These are phyloP conservation scores for Spironucleus salmonicida DNA, from an alignment of 208 protist genomes.

Conservation along the genomic window DNA sequence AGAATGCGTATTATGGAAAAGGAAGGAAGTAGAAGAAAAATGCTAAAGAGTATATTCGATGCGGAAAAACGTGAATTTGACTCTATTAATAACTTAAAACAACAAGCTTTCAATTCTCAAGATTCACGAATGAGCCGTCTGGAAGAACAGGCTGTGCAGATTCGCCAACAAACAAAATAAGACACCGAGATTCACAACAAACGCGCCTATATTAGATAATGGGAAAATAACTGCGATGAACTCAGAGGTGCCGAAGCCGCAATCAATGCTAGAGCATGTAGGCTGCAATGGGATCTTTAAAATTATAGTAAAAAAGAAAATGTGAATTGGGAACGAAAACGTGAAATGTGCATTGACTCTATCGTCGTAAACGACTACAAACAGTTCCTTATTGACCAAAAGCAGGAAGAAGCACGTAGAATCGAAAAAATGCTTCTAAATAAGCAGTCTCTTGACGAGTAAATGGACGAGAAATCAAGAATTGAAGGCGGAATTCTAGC, in stretches of 20 bases:
- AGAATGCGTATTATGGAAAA: no score
- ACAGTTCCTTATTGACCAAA: neutral
- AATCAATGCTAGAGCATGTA: conserved; percentile 2
- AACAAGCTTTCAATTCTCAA: neutral
- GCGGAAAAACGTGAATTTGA: neutral
- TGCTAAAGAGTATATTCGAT: conserved; percentile 3
- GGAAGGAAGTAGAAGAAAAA: no score
- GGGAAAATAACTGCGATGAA: conserved; percentile 18
- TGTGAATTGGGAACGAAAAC: neutral
- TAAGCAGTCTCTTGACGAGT: neutral
- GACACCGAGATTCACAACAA: neutral
- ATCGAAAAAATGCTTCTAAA: neutral
- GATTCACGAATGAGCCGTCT: neutral
- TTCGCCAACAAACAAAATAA: neutral
- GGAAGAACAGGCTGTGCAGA: neutral
- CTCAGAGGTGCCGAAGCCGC: neutral
- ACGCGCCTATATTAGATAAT: neutral
- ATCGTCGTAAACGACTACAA: neutral
- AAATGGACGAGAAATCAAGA: neutral
- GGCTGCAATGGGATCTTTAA: neutral
- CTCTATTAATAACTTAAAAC: neutral
- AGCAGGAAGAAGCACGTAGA: neutral
- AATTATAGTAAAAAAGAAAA: neutral
- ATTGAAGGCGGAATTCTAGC: neutral
- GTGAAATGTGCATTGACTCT: neutral